Evolutionary conservation across 306 rosid species (phyloP), one percentile per base, ranked within the genome.

Genomic region (Rubus parviflorus): DNA sequence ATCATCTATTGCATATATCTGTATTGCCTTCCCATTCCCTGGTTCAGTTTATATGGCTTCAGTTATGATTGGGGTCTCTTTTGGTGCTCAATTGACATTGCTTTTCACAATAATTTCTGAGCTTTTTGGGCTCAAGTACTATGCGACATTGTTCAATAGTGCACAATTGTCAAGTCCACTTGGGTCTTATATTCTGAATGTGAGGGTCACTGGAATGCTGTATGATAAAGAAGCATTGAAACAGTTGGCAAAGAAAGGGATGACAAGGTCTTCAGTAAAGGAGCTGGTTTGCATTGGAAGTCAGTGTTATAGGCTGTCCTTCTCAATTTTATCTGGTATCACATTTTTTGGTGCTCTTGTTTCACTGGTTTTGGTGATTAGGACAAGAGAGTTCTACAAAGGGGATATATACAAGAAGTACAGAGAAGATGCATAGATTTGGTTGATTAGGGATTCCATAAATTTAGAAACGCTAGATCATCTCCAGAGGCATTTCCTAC

Each of bases 161-260:
- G 77, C 77, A 0, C 83, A 62, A 37, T 25, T 30, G 35, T 30
- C 35, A 54, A 85, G 91, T 51, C 91, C 89, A 3, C 73, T 88
- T 6, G 91, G 91, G 3, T 79, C 86, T 0, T 85, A 81, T 15
- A 79, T 88, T 4, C 81, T 85, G 13, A 88, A 85, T 8, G 91
- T 83, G 40, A 85, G 61, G 77, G 75, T 87, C 10, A 63, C 84
- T 0, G 88, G 91, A 1, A 19, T 47, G 60, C 81, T 81, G 48
- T 88, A 88, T 58, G 86, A 88, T 22, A 37, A 51, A 4, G 83
- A 74, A 77, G 89, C 91, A 0, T 19, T 68, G 63, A 75, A 82
- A 43, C 74, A 77, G 70, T 64, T 88, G 22, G 73, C 83, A 15
- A 45, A 49, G 47, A 64, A 70, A 64, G 88, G 88, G 30, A 4